Base-by-base conservation (phyloP, 2,329 filamentous ascomycete genomes). In the Penicillium sp. region DNA sequence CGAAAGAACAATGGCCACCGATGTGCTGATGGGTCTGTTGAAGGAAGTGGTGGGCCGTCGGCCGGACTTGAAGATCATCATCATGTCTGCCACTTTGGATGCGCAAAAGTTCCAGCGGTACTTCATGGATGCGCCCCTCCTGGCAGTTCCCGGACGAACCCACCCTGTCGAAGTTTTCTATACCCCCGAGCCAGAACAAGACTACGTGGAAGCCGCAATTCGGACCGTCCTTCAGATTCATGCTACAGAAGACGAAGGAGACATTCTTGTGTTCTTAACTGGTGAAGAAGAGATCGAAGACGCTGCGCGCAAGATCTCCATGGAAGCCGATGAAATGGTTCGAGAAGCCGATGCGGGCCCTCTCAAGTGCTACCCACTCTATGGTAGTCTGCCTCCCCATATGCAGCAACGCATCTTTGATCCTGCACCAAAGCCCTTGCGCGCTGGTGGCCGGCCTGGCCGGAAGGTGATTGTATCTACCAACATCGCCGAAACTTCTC, bases 221-320 rank as follows among this genome's bases (percentile, higher is more conserved):
- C 77, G 92, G 42, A 98, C 92, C 0, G 92, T 98, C 28, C 73
- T 98, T 30, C 92, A 98, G 66, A 98, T 98, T 41, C 92, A 98
- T 62, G 88, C 88, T 6, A 85, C 84, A 0, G 92, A 98, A 64
- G 77, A 79, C 1, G 88, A 96, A 60, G 92, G 92, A 41, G 92
- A 98, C 60, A 85, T 98, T 30, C 67, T 98, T 39, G 71, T 98
- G 9, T 98, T 98, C 73, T 71, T 98, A 63, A 98, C 92, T 2
- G 92, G 92, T 64, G 92, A 98, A 62, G 92, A 98, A 61, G 92
- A 98, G 64, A 98, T 98, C 57, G 92, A 98, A 67, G 92, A 98
- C 60, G 87, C 90, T 4, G 88, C 85, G 57, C 79, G 89, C 44
- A 95, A 96, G 64, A 95, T 98, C 56, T 77, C 74, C 17, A 73